These are phyloP conservation scores for Wickerhamiella domercqiae DNA, from an alignment of 805 yeast genomes.

Conservation along the genomic window DNA sequence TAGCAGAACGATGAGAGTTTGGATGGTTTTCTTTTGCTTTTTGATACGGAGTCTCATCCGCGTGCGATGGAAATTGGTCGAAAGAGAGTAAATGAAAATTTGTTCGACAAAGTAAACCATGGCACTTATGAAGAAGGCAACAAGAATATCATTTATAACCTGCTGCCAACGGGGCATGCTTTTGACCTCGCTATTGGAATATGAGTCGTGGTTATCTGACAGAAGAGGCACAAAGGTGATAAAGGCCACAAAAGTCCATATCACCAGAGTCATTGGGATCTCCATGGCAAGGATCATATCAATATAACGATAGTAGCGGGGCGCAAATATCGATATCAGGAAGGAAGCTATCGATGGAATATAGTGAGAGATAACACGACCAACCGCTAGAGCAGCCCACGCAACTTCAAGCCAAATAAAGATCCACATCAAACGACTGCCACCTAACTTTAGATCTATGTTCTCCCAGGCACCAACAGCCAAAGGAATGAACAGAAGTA, in stretches of 20 bases:
- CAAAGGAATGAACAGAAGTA: constrained; percentile 25
- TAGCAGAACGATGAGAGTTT: constrained; percentile 21
- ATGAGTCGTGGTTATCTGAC: constrained; percentile 18
- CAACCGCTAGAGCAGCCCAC: constrained; percentile 26
- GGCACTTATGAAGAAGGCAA: constrained; percentile 25
- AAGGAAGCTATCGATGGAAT: constrained; percentile 20
- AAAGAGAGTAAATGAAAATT: constrained; percentile 24
- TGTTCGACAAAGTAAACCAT: constrained; percentile 25
- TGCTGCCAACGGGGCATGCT: constrained; percentile 24
- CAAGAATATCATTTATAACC: constrained; percentile 23
- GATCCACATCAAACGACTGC: constrained; percentile 25
- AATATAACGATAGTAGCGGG: constrained; percentile 20
- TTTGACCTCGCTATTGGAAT: constrained; percentile 2
- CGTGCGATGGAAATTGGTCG: constrained; percentile 27
- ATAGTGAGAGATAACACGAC: constrained; percentile 23
- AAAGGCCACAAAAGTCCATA: constrained; percentile 25
- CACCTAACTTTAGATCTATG: constrained; percentile 20
- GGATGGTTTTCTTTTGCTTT: constrained; percentile 22
- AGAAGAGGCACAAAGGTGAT: constrained; percentile 25
- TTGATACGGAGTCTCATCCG: constrained; percentile 26
- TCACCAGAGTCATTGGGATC: constrained; percentile 21
- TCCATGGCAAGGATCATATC: constrained; percentile 25
- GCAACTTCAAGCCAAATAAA: constrained; percentile 28
- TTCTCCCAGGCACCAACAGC: constrained; percentile 26
- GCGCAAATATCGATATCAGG: constrained; percentile 22